Evolutionary conservation across 495 filamentous ascomycete species (phyloP), one percentile per base, ranked within the genome.

Genomic region (Penicillium odoratum): DNA sequence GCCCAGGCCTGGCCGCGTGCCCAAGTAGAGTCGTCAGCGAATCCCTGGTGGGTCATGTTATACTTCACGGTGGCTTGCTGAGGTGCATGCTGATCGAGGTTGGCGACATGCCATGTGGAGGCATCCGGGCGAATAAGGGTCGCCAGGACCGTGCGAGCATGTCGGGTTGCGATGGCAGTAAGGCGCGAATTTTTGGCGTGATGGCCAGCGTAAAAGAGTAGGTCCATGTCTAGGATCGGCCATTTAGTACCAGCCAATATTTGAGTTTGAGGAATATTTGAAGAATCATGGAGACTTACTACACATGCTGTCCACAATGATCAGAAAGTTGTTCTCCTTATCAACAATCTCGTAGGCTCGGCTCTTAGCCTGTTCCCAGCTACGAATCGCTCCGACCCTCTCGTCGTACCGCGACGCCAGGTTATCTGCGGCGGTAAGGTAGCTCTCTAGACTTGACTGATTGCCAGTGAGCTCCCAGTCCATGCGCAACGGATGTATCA

Each of bases 1-100:
- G 60, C 74, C 78, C 78, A 81, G 0, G 75, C 72, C 59, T 81
- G 77, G 0, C 78, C 77, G 29, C 78, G 61, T 0, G 73, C 54
- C 78, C 78, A 81, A 7, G 69, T 73, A 1, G 74, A 78, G 25
- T 56, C 48, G 43, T 76, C 69, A 1, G 52, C 36, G 53, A 75
- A 77, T 3, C 78, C 78, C 54, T 81, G 78, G 11, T 65, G 59
- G 4, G 77, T 81, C 25, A 68, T 49, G 9, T 70, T 67, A 1
- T 47, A 7, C 16, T 74, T 74, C 1, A 79, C 55, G 0, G 16
- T 13, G 10, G 53, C 43, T 51, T 16, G 64, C 70, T 1, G 30
- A 13, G 74, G 72, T 43, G 11, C 40, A 71, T 43, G 11, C 40
- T 15, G 40, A 34, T 70, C 64, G 51, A 80, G 68, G 50, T 80